phyloP scores from a whole-genome alignment of 345 rosid species.

The Dipteronia sinensis region DNA sequence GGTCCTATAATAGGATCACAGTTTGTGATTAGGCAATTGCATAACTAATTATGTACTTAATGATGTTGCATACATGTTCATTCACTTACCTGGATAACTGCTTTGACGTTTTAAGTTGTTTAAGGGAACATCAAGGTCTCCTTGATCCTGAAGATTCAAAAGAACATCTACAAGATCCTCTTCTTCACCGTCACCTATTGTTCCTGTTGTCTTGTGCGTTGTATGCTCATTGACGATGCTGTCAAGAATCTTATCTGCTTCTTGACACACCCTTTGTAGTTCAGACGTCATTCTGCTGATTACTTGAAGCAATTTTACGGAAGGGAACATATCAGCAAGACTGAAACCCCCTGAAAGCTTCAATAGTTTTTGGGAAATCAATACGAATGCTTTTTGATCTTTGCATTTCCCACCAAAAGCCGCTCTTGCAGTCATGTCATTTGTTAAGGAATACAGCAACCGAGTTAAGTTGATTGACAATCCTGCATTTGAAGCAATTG shows the following conservation, averaged over 20 bases:
- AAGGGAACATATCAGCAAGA: neutral
- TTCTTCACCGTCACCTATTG: neutral
- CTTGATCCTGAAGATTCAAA: conserved; percentile 25
- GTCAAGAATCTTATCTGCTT: conserved; percentile 15
- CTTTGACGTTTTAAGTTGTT: conserved; percentile 1
- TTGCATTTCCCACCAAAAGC: neutral
- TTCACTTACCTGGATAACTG: too few relatives aligned
- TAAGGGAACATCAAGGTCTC: conserved; percentile 24
- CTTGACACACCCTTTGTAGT: neutral
- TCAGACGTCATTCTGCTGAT: conserved; percentile 1
- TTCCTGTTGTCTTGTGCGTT: neutral
- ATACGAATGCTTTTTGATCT: neutral
- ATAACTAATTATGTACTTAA: conserved; percentile 11
- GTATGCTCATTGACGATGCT: conserved; percentile 12
- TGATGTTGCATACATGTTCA: conserved; percentile 17
- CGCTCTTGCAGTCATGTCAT: neutral
- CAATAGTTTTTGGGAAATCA: neutral
- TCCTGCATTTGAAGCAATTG: neutral
- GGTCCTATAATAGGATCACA: neutral
- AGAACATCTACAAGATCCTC: conserved; percentile 44
- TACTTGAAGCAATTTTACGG: neutral
- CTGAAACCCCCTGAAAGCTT: neutral
- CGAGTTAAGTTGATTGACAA: neutral
- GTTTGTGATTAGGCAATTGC: neutral
- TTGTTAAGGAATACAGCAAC: neutral